Conservation (phyloP, 2,329 filamentous ascomycete genomes). For the Ilyonectria mors-panacis region DNA sequence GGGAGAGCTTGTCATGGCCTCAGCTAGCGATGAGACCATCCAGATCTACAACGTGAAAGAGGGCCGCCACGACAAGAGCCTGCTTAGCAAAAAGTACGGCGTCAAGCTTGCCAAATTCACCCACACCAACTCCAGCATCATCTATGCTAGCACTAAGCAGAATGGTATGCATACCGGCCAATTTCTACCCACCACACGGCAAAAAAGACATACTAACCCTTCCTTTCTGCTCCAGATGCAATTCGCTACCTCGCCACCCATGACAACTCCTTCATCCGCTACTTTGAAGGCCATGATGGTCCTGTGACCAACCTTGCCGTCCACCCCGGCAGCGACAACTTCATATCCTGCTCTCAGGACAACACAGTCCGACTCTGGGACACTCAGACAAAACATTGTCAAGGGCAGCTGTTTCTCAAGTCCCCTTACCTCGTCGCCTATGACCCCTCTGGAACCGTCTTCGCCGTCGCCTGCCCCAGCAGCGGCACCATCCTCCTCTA, state of each 20-base stretch:
- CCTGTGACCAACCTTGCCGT: slow-evolving; percentile 87
- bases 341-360: slow-evolving; percentile 92
- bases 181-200: neutral
- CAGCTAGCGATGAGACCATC: slow-evolving; percentile 93
- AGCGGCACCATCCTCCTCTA: slow-evolving; percentile 89
- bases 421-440: slow-evolving; percentile 88
- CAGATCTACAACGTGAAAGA: slow-evolving; percentile 96
- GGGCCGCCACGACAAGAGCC: slow-evolving; percentile 88
- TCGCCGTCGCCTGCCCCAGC: slow-evolving; percentile 87
- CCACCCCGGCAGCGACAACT: slow-evolving; percentile 89
- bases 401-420: slow-evolving; percentile 85
- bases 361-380: slow-evolving; percentile 95
- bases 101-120: slow-evolving; percentile 95
- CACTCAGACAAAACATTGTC: slow-evolving; percentile 82
- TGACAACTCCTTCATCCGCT: slow-evolving; percentile 96
- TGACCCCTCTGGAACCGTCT: slow-evolving; percentile 92
- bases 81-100: slow-evolving; percentile 97
- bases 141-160: slow-evolving; percentile 96
- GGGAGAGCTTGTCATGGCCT: slow-evolving; percentile 91
- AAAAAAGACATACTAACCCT: slow-evolving; percentile 16
- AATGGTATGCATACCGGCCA: slow-evolving; percentile 71
- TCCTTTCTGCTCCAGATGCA: slow-evolving; percentile 69
- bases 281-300: slow-evolving; percentile 92
- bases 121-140: slow-evolving; percentile 89
- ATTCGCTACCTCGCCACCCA: slow-evolving; percentile 91